Evolutionary conservation across 331 rosid genomes (phyloP).

Genomic region (Spiraea crenata): DNA sequence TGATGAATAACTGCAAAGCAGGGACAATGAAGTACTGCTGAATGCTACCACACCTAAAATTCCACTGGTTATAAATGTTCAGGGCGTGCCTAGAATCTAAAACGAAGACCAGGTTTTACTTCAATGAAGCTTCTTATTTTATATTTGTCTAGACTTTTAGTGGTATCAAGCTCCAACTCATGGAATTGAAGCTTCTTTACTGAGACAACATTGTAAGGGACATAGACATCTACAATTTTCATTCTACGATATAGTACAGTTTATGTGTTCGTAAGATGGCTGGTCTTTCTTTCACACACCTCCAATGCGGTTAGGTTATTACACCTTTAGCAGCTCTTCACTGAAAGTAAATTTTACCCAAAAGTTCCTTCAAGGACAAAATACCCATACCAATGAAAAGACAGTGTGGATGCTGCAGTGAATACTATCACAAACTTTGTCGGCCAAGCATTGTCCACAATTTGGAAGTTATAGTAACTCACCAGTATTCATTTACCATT

Average conservation of each 20-base stretch:
- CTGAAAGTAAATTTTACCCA: neutral
- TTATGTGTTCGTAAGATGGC: neutral
- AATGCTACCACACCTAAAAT: neutral
- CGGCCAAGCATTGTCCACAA: neutral
- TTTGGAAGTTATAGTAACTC: slow-evolving; percentile 28
- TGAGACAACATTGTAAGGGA: neutral
- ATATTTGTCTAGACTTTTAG: neutral
- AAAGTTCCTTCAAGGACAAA: neutral
- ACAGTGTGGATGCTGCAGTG: neutral
- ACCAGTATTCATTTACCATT: slow-evolving; percentile 80
- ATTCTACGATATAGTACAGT: neutral
- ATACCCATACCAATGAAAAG: neutral
- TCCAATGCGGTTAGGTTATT: neutral
- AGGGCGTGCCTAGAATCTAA: neutral
- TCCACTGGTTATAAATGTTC: neutral
- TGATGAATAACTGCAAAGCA: neutral
- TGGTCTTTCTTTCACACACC: neutral
- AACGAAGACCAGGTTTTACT: neutral
- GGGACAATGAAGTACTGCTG: neutral
- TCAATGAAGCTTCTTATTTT: neutral
- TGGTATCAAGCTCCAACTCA: slow-evolving; percentile 1
- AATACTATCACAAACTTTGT: neutral
- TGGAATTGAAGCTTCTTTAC: neutral
- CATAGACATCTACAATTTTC: neutral
- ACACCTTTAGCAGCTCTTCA: neutral